Conservation (phyloP, 2,329 filamentous ascomycete genomes). For the Thelonectria rubi region DNA sequence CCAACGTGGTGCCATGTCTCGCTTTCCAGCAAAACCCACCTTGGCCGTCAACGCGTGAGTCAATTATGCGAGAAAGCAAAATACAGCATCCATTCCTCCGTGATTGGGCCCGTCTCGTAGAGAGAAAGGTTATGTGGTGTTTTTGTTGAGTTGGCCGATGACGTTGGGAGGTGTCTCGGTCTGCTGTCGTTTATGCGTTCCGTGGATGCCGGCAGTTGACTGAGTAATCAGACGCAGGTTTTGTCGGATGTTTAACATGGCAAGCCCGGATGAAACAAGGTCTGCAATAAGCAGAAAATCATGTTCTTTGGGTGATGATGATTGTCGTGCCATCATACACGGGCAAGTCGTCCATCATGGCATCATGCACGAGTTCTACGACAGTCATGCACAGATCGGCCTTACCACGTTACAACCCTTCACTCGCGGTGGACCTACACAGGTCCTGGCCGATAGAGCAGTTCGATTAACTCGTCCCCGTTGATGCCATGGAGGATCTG, state of each 20-base stretch:
- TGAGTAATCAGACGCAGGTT: constrained; percentile 1
- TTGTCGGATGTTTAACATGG: background rate
- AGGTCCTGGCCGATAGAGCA: background rate
- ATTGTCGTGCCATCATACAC: no score
- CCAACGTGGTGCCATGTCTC: constrained; percentile 17
- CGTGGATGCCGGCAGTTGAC: constrained; percentile 1
- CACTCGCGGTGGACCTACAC: background rate
- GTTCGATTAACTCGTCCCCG: no score
- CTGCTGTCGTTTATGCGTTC: constrained; percentile 16
- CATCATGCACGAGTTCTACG: background rate
- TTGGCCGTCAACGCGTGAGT: constrained; percentile 18
- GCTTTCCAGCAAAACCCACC: constrained; percentile 17
- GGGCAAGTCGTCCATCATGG: background rate
- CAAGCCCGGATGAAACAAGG: background rate
- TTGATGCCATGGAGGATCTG: background rate
- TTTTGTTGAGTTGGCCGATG: constrained; percentile 21
- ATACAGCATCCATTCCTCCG: constrained; percentile 11
- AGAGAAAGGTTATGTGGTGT: constrained; percentile 14
- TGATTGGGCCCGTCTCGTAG: constrained; percentile 18
- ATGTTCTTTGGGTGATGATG: background rate
- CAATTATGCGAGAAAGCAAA: constrained; percentile 8
- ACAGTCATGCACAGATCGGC: background rate
- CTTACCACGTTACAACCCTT: constrained; percentile 10
- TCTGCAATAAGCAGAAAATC: background rate
- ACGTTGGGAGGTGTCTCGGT: constrained; percentile 3